Conservation (phyloP, 768 basidiomycete genomes). For the Trametes villosa region DNA sequence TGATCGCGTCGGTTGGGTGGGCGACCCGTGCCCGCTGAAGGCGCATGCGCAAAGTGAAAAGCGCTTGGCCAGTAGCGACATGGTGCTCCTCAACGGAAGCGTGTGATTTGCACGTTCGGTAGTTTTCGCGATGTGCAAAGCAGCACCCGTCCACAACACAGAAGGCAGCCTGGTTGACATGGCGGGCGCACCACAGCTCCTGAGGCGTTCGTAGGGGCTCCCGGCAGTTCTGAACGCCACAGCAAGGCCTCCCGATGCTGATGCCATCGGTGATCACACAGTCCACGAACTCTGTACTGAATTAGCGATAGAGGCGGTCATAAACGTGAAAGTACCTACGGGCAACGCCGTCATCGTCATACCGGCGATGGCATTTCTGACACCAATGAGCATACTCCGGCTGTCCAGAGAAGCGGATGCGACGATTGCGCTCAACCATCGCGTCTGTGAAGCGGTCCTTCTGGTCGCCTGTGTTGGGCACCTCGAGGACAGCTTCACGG, state of each 20-base stretch:
- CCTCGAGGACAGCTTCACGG: slow-evolving; percentile 14
- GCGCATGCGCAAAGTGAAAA: not conserved
- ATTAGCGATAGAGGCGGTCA: not conserved
- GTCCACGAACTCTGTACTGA: slow-evolving; percentile 11
- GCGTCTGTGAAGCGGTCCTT: slow-evolving; percentile 30
- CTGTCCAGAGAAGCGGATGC: slow-evolving; percentile 31
- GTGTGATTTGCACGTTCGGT: not conserved
- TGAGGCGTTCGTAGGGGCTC: slow-evolving; percentile 8
- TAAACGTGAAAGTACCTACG: slow-evolving; percentile 3
- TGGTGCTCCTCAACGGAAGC: slow-evolving; percentile 1
- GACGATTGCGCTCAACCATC: slow-evolving; percentile 31
- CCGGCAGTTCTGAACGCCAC: slow-evolving; percentile 25
- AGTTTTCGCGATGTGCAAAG: slow-evolving; percentile 1
- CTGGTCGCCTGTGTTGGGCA: slow-evolving; percentile 32
- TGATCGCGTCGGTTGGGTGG: not conserved
- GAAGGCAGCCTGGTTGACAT: not conserved
- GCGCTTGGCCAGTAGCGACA: not conserved
- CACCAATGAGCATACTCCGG: slow-evolving; percentile 37
- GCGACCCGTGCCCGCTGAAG: not conserved
- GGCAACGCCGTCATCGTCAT: slow-evolving; percentile 13
- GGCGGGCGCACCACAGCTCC: slow-evolving; percentile 23
- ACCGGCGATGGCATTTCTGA: slow-evolving; percentile 31
- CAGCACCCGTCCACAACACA: slow-evolving; percentile 5
- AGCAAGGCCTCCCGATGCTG: slow-evolving; percentile 33
- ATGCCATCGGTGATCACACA: slow-evolving; percentile 33